Evolutionary conservation across 176 grass and related monocot species (phyloP).

Genomic region (Alloteropsis semialata): DNA sequence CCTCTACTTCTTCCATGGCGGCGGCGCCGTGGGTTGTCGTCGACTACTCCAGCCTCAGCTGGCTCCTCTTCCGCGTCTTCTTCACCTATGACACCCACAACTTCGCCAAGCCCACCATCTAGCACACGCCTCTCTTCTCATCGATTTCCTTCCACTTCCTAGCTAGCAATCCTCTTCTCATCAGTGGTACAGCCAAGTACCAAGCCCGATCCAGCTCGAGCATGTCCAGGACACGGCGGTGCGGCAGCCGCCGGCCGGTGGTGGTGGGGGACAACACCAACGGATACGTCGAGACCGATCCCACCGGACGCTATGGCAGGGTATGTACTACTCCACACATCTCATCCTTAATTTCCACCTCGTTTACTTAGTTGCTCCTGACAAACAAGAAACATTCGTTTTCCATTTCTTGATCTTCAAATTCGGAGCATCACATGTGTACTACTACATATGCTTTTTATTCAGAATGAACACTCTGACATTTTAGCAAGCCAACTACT

Average conservation of each 20-base stretch:
- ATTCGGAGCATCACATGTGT: background rate
- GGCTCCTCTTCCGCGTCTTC: constrained; percentile 55
- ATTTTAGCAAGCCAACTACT: background rate
- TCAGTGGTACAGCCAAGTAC: background rate
- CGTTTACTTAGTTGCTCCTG: background rate
- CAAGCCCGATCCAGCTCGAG: background rate
- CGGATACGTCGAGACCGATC: constrained; percentile 90
- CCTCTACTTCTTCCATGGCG: constrained; percentile 36
- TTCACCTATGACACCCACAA: constrained; percentile 12
- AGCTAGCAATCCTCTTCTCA: too few species aligned
- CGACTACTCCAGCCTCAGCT: constrained; percentile 45
- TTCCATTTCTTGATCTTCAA: background rate
- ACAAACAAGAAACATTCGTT: background rate
- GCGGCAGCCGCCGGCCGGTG: constrained; percentile 10
- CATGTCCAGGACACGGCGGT: constrained; percentile 31
- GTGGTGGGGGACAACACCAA: constrained; percentile 27
- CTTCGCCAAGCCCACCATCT: constrained; percentile 21
- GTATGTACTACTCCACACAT: constrained; percentile 39
- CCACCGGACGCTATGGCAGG: constrained; percentile 79
- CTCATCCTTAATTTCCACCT: background rate
- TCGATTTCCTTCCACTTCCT: too few species aligned
- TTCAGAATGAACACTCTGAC: background rate
- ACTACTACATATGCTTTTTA: background rate
- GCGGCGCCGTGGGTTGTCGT: constrained; percentile 39
- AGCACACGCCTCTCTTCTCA: background rate